phyloP scores from a whole-genome alignment of 75 land plant genomes.

The Ceratopteris richardii region DNA sequence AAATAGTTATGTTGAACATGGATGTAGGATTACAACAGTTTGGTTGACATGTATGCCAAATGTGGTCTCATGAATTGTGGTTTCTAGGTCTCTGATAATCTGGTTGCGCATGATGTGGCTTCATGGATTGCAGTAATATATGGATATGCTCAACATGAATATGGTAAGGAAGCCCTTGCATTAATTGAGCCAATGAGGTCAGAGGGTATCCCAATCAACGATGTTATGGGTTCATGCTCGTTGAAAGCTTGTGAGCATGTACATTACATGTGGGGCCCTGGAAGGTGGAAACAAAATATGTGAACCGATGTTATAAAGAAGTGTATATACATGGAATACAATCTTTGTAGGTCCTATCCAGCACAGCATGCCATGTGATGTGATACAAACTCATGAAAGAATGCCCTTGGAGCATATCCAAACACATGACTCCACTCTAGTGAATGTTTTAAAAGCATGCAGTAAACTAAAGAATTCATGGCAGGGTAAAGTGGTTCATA shows the following conservation, averaged over 20 bases:
- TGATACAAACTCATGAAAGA: background rate
- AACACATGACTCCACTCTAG: background rate
- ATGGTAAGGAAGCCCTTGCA: background rate
- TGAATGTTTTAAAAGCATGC: background rate
- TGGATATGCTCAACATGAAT: background rate
- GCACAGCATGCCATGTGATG: background rate
- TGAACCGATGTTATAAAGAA: background rate
- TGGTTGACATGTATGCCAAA: slow-evolving; percentile 5
- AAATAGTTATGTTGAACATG: too few species aligned
- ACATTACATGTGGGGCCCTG: slow-evolving; percentile 1
- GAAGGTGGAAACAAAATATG: background rate
- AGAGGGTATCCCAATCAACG: background rate
- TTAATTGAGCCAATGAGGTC: background rate
- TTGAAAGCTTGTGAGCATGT: background rate
- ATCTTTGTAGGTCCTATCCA: background rate
- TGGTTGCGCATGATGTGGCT: background rate
- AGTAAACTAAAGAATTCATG: background rate
- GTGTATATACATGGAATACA: background rate
- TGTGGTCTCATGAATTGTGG: background rate
- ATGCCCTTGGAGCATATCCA: background rate
- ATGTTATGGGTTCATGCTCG: background rate
- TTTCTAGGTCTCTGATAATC: background rate
- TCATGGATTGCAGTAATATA: slow-evolving; percentile 1
- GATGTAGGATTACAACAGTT: too few species aligned
- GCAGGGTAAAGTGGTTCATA: background rate